These are phyloP conservation scores for Plasmodium yoelii DNA, from an alignment of 169 alveolate genomes.

Conservation along the genomic window DNA sequence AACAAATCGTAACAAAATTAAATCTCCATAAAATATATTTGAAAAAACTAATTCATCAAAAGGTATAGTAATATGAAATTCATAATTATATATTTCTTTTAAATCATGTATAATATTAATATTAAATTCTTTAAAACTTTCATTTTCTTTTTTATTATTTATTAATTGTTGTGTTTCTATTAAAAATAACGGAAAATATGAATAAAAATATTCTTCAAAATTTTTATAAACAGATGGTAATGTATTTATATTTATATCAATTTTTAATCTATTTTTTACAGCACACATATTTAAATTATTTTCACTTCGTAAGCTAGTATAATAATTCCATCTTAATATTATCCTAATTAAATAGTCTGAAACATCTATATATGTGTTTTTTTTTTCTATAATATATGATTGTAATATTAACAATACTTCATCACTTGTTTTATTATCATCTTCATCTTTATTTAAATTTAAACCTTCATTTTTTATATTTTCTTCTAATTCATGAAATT, in stretches of 20 bases:
- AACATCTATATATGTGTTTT: constrained; percentile 28
- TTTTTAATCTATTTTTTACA: constrained; percentile 64
- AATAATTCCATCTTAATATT: constrained; percentile 74
- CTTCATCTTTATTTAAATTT: constrained; percentile 37
- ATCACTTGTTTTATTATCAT: constrained; percentile 23
- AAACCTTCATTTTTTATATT: constrained; percentile 16
- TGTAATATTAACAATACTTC: constrained; percentile 24
- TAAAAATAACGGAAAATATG: constrained; percentile 54
- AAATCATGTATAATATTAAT: constrained; percentile 12
- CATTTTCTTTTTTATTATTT: constrained; percentile 71
- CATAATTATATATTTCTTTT: constrained; percentile 28
- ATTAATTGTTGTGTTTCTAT: constrained; percentile 75
- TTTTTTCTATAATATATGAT: constrained; percentile 33
- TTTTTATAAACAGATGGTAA: constrained; percentile 34
- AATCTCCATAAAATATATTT: constrained; percentile 57
- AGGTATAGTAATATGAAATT: constrained; percentile 19
- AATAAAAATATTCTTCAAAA: constrained; percentile 67
- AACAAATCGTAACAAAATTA: constrained; percentile 44
- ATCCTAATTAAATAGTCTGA: constrained; percentile 42
- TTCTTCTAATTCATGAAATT: constrained; percentile 61
- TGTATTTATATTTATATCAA: constrained; percentile 34
- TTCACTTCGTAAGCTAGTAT: constrained; percentile 66
- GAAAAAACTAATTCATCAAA: constrained; percentile 22
- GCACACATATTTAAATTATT: constrained; percentile 21
- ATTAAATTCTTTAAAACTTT: constrained; percentile 41